These are phyloP conservation scores for Waltiozyma sp. DNA, from an alignment of 1,139 yeast species.

Conservation along the genomic window DNA sequence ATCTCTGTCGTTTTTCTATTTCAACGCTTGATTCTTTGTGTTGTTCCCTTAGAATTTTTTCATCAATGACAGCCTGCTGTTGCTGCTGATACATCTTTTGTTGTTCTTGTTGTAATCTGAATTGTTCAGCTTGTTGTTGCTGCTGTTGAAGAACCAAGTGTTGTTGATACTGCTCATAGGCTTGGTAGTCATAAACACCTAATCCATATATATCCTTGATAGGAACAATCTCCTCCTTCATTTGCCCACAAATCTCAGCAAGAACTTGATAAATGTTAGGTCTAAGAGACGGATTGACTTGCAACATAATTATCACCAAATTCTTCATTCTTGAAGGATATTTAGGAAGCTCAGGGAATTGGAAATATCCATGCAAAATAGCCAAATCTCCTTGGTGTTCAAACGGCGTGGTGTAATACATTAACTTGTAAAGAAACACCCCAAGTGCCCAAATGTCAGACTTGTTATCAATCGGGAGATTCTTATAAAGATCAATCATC, in stretches of 20 bases:
- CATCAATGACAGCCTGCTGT: constrained; percentile 1
- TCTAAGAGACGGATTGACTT: constrained; percentile 68
- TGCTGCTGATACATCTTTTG: constrained; percentile 12
- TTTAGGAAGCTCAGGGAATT: constrained; percentile 44
- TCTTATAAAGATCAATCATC: constrained; percentile 63
- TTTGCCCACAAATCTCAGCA: constrained; percentile 53
- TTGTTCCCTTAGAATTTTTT: not conserved
- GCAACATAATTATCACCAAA: constrained; percentile 66
- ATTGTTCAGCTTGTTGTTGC: constrained; percentile 21
- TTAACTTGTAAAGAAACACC: constrained; percentile 61
- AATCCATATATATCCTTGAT: constrained; percentile 27
- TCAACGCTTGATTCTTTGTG: not conserved
- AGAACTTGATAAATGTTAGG: constrained; percentile 83
- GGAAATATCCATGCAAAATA: constrained; percentile 54
- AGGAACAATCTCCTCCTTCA: constrained; percentile 46
- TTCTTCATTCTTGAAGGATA: constrained; percentile 57
- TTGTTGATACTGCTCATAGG: constrained; percentile 24
- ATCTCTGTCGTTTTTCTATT: not conserved
- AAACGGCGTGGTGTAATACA: constrained; percentile 76
- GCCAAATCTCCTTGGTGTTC: constrained; percentile 67
- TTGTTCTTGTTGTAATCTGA: constrained; percentile 13
- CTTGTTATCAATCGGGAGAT: constrained; percentile 62
- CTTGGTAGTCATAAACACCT: constrained; percentile 29
- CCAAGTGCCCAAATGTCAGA: constrained; percentile 83
- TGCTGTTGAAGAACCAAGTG: constrained; percentile 20